phyloP scores from a whole-genome alignment of 371 early-diverging fungal genomes.

The Conidiobolus incongruus region DNA sequence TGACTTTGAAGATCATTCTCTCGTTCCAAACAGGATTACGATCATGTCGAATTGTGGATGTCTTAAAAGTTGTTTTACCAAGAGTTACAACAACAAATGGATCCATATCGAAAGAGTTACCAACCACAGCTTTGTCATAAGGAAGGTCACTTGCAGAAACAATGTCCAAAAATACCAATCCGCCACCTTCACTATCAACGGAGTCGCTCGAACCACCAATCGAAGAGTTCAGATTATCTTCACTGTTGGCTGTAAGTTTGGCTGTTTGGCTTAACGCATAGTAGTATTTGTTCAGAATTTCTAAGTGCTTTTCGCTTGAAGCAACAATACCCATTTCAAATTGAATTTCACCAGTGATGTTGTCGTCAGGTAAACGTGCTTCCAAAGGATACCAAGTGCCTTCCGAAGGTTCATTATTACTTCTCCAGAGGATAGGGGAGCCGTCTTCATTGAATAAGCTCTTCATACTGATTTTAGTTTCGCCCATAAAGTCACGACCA shows the following conservation, averaged over 20 bases:
- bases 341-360: constrained; percentile 14
- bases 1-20: constrained; percentile 35
- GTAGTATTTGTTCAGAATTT: constrained; percentile 1
- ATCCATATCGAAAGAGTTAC: constrained; percentile 57
- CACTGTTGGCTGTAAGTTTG: background rate
- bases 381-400: constrained; percentile 4
- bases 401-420: constrained; percentile 1
- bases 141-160: constrained; percentile 34
- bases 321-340: constrained; percentile 9
- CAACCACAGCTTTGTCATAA: constrained; percentile 24
- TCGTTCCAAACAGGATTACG: constrained; percentile 47
- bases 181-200: constrained; percentile 12
- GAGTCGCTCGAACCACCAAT: background rate
- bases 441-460: constrained; percentile 23
- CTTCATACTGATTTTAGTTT: constrained; percentile 23
- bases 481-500: constrained; percentile 35
- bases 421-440: background rate
- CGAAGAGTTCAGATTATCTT: background rate
- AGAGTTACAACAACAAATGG: constrained; percentile 61
- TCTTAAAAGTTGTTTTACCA: constrained; percentile 41
- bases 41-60: constrained; percentile 32
- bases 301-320: background rate
- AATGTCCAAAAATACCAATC: constrained; percentile 35
- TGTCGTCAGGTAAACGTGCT: constrained; percentile 8
- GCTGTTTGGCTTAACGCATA: background rate